These are phyloP conservation scores for Arthrobotrys sphaeroides DNA, from an alignment of 2,329 filamentous ascomycete species.

Conservation along the genomic window DNA sequence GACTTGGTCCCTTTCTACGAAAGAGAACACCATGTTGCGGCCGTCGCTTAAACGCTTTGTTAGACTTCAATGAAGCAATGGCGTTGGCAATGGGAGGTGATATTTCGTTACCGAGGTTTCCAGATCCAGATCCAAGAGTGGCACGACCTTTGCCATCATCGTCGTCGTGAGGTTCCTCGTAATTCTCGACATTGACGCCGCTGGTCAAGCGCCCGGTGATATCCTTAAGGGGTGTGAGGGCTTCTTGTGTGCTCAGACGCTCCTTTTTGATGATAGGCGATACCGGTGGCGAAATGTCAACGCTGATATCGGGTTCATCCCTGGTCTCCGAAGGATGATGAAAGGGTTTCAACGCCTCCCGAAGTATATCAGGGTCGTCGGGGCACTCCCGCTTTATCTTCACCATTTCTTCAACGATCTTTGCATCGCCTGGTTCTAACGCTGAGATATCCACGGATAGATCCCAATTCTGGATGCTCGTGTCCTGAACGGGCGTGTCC, in stretches of 20 bases:
- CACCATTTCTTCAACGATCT: slow-evolving; percentile 29
- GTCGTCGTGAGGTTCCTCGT: not conserved
- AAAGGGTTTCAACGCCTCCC: slow-evolving; percentile 27
- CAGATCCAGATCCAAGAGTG: slow-evolving; percentile 34
- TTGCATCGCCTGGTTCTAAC: slow-evolving; percentile 21
- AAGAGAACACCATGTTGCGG: slow-evolving; percentile 43
- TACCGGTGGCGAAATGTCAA: slow-evolving; percentile 33
- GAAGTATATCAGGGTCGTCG: slow-evolving; percentile 32
- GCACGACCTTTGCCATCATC: not conserved
- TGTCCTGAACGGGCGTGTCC: slow-evolving; percentile 2
- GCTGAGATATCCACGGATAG: slow-evolving; percentile 33
- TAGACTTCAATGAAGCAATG: slow-evolving; percentile 37
- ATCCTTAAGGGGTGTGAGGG: slow-evolving; percentile 24
- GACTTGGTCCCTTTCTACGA: slow-evolving; percentile 24
- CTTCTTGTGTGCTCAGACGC: slow-evolving; percentile 37
- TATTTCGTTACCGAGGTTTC: slow-evolving; percentile 35
- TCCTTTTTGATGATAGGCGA: slow-evolving; percentile 34
- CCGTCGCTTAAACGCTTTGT: slow-evolving; percentile 34
- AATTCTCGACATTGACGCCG: slow-evolving; percentile 7
- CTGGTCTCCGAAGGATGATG: slow-evolving; percentile 29
- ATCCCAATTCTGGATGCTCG: slow-evolving; percentile 34
- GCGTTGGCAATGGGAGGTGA: slow-evolving; percentile 22
- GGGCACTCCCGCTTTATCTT: slow-evolving; percentile 46
- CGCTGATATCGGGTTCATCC: slow-evolving; percentile 23
- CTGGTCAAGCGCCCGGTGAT: slow-evolving; percentile 33